These are phyloP conservation scores for Trebouxia sp. DNA, from an alignment of 139 green algal species.

Conservation along the genomic window DNA sequence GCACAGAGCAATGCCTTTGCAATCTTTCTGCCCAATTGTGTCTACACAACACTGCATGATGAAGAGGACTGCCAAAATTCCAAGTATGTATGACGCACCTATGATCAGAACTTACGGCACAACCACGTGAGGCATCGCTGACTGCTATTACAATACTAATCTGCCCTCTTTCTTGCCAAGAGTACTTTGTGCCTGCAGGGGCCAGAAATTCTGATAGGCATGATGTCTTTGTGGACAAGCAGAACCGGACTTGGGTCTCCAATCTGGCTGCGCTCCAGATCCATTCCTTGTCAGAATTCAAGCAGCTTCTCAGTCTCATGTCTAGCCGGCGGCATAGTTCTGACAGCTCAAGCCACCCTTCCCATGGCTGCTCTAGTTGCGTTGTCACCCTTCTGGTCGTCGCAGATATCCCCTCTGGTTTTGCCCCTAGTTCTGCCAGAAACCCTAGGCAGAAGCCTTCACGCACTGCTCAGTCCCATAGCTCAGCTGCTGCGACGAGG, in stretches of 20 bases:
- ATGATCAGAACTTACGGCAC: too few species aligned
- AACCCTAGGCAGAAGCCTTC: neutral
- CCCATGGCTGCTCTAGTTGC: neutral
- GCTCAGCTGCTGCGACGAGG: neutral
- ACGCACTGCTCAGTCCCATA: neutral
- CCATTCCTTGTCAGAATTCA: neutral
- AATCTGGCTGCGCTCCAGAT: neutral
- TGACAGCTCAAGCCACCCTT: neutral
- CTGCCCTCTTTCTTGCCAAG: too few species aligned
- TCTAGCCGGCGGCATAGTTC: neutral
- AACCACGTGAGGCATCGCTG: too few species aligned
- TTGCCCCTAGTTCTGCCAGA: neutral
- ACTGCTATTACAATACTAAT: too few species aligned
- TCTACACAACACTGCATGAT: too few species aligned
- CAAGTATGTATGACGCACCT: too few species aligned
- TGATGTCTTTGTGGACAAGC: conserved; percentile 10
- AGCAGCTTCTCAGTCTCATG: neutral
- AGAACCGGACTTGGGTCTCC: conserved; percentile 19
- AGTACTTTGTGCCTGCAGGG: too few species aligned
- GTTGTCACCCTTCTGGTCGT: conserved; percentile 2
- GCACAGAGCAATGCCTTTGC: too few species aligned
- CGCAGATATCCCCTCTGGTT: neutral
- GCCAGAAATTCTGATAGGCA: neutral
- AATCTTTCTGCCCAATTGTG: too few species aligned
- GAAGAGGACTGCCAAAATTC: too few species aligned